These are phyloP conservation scores for Capronia americana DNA, from an alignment of 2,329 filamentous ascomycete genomes.

Conservation along the genomic window DNA sequence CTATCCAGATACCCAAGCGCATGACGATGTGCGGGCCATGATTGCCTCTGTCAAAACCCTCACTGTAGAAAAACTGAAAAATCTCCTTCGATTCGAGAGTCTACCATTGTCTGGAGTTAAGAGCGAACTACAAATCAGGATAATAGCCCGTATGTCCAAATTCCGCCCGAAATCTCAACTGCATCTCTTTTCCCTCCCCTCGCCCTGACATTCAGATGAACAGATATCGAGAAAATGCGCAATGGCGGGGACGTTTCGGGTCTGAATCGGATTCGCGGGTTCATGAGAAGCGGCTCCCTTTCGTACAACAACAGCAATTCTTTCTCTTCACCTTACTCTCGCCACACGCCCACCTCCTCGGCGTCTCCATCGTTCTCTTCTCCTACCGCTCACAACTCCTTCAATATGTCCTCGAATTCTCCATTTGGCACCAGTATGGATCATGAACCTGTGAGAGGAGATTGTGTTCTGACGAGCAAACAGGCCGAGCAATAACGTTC, in stretches of 20 bases:
- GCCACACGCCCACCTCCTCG: constrained; percentile 36
- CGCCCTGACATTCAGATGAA: constrained; percentile 17
- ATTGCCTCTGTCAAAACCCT: constrained; percentile 60
- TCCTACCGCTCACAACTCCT: constrained; percentile 27
- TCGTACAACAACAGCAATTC: constrained; percentile 28
- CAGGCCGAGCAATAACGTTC: constrained; percentile 59
- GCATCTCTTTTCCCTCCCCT: constrained; percentile 29
- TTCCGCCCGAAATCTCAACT: constrained; percentile 10
- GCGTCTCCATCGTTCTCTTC: constrained; percentile 38
- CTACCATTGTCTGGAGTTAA: constrained; percentile 85
- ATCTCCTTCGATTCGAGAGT: constrained; percentile 75
- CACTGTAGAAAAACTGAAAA: constrained; percentile 72
- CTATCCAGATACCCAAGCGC: constrained; percentile 24
- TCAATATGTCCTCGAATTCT: constrained; percentile 27
- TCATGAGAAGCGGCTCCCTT: constrained; percentile 30
- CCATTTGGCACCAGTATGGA: constrained; percentile 27
- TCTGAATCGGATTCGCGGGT: constrained; percentile 33
- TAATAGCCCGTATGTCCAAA: constrained; percentile 72
- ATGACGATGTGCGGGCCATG: constrained; percentile 31
- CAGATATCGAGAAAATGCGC: constrained; percentile 38
- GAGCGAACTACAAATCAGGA: constrained; percentile 76
- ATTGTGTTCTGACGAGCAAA: constrained; percentile 29
- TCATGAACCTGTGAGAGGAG: neutral
- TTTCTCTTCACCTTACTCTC: constrained; percentile 37
- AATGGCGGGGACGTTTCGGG: constrained; percentile 28